phyloP scores from a whole-genome alignment of 106 monocot species.

The Allium cepa region DNA sequence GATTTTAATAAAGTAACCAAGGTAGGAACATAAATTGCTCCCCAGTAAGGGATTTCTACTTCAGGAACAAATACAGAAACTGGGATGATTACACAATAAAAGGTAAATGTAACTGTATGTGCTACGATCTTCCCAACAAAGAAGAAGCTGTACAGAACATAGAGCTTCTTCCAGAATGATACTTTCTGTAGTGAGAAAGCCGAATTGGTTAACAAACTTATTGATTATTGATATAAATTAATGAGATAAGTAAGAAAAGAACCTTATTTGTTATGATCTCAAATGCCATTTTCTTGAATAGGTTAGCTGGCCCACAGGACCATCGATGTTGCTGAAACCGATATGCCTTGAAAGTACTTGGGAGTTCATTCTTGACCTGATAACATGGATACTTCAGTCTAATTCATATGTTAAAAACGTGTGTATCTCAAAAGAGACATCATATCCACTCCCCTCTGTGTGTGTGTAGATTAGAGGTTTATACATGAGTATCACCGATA shows the following conservation, averaged over 20 bases:
- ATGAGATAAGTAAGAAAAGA: neutral
- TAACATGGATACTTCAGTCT: neutral
- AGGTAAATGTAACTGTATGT: constrained; percentile 35
- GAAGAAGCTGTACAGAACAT: constrained; percentile 49
- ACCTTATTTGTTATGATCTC: constrained; percentile 42
- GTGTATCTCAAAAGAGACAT: neutral
- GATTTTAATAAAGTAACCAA: constrained; percentile 35
- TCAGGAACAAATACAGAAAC: constrained; percentile 27
- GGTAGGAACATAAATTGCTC: constrained; percentile 26
- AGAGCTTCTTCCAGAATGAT: constrained; percentile 27
- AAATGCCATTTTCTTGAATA: constrained; percentile 36
- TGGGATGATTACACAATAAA: constrained; percentile 42
- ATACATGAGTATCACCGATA: constrained; percentile 23
- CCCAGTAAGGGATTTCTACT: constrained; percentile 39
- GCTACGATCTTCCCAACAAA: constrained; percentile 42
- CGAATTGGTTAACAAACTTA: no score
- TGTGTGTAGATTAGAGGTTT: no score
- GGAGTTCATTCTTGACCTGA: constrained; percentile 36
- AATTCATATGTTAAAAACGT: neutral
- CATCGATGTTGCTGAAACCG: constrained; percentile 43
- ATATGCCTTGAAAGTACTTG: constrained; percentile 42
- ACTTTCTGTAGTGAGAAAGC: constrained; percentile 34
- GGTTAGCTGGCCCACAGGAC: constrained; percentile 40
- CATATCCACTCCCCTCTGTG: no score
- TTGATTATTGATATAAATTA: no score